Conservation (phyloP, 1,139 yeast species). For the Suhomyces bokatorum region DNA sequence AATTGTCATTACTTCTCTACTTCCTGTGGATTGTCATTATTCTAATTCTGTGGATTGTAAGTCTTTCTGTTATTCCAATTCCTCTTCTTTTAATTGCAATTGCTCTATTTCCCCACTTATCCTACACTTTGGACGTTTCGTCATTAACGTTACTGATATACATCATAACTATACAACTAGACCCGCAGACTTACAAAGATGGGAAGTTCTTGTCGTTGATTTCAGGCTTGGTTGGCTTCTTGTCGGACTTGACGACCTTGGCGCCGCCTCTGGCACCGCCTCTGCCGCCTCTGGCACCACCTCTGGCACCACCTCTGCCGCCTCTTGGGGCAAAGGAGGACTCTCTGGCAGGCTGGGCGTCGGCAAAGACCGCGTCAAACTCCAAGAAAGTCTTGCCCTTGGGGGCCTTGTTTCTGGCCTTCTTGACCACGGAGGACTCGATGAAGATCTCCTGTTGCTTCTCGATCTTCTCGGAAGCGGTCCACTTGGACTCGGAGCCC, state of each 20-base stretch:
- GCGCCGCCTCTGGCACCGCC: slow-evolving; percentile 30
- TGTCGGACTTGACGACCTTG: slow-evolving; percentile 24
- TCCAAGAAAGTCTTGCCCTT: slow-evolving; percentile 73
- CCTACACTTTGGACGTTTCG: slow-evolving; percentile 3
- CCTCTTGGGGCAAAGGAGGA: slow-evolving; percentile 23
- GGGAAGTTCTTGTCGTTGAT: slow-evolving; percentile 65
- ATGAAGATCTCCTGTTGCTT: slow-evolving; percentile 59
- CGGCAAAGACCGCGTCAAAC: slow-evolving; percentile 64
- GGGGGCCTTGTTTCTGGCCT: slow-evolving; percentile 58
- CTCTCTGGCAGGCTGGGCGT: slow-evolving; percentile 29
- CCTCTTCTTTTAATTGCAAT: no score
- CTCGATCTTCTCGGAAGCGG: slow-evolving; percentile 60
- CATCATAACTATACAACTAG: slow-evolving; percentile 7
- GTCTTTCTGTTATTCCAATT: no score
- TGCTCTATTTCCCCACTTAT: no score
- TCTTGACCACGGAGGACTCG: slow-evolving; percentile 59
- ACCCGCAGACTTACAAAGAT: slow-evolving; percentile 38
- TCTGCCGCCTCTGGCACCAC: slow-evolving; percentile 22
- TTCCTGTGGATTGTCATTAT: no score
- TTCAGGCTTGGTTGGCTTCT: slow-evolving; percentile 37
- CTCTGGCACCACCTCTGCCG: slow-evolving; percentile 37
- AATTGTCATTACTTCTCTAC: no score
- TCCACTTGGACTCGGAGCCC: slow-evolving; percentile 59
- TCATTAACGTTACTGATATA: slow-evolving; percentile 9
- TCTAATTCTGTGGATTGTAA: no score